Percentiles rank a stretch among this genome's conserved stretches.
These are phyloP conservation scores for Pseudocercospora vitis DNA, from an alignment of 2,329 filamentous ascomycete genomes.

Conservation along the genomic window DNA sequence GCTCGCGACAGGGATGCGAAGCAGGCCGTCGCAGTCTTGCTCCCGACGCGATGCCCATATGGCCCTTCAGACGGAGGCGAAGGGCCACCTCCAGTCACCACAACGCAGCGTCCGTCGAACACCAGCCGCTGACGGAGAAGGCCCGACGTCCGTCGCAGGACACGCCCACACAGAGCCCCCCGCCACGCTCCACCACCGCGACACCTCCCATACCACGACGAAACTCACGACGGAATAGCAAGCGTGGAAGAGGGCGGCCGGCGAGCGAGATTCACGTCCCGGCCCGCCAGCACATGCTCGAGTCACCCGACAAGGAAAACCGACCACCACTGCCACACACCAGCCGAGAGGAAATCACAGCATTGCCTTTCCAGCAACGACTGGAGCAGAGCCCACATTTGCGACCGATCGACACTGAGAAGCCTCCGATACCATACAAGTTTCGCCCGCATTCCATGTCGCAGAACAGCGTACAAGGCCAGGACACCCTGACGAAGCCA, in stretches of 20 bases:
- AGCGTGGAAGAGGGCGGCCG: conserved; percentile 1
- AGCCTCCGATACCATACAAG: conserved; percentile 46
- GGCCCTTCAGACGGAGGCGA: conserved; percentile 76
- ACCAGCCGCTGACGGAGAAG: conserved; percentile 54
- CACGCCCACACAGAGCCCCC: conserved; percentile 9
- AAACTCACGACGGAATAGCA: conserved; percentile 7
- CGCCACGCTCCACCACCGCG: conserved; percentile 24
- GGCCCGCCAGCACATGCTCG: conserved; percentile 15
- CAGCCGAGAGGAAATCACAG: conserved; percentile 50
- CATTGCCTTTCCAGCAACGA: conserved; percentile 44
- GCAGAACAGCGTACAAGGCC: conserved; percentile 32
- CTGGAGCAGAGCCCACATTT: conserved; percentile 51
- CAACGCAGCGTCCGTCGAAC: conserved; percentile 22
- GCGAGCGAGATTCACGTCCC: conserved; percentile 10
- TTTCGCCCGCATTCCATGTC: conserved; percentile 38
- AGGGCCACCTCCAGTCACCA: conserved; percentile 21
- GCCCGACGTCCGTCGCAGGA: conserved; percentile 32
- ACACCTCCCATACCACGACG: conserved; percentile 21
- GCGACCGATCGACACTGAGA: conserved; percentile 43
- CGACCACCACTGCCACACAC: conserved; percentile 19
- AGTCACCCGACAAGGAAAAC: conserved; percentile 28
- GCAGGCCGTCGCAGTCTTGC: conserved; percentile 1
- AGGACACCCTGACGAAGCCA: conserved; percentile 22
- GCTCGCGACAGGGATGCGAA: conserved; percentile 22
- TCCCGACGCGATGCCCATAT: conserved; percentile 65